These are phyloP conservation scores for Coemansia reversa DNA, from an alignment of 192 early-diverging fungal species.

Conservation along the genomic window DNA sequence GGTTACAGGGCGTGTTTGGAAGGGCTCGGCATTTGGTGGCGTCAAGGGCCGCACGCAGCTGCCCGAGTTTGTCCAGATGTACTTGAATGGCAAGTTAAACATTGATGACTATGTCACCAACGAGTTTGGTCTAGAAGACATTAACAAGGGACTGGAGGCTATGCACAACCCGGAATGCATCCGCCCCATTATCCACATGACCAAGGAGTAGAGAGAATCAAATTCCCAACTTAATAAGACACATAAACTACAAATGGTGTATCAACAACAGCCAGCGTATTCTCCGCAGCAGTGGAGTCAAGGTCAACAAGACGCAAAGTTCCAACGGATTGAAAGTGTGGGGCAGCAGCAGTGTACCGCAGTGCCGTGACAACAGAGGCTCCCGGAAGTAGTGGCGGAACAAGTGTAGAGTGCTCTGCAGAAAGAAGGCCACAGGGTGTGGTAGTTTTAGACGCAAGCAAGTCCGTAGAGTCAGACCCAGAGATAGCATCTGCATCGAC, in stretches of 20 bases:
- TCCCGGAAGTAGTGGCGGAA: conserved; percentile 40
- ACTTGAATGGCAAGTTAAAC: conserved; percentile 79
- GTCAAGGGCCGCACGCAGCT: conserved; percentile 92
- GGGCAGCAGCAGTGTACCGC: conserved; percentile 40
- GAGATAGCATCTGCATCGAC: conserved; percentile 16
- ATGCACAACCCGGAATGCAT: conserved; percentile 79
- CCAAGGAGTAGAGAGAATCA: conserved; percentile 20
- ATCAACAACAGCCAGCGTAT: conserved; percentile 28
- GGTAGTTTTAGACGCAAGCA: not conserved
- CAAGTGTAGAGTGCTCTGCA: conserved; percentile 12
- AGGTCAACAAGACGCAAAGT: conserved; percentile 28
- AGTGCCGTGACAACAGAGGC: conserved; percentile 31
- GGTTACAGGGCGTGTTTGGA: conserved; percentile 95
- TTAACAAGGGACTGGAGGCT: conserved; percentile 90
- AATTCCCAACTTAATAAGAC: conserved; percentile 4
- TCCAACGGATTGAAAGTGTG: conserved; percentile 40
- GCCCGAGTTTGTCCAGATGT: conserved; percentile 83
- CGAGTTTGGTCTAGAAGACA: conserved; percentile 73
- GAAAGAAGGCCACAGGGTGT: conserved; percentile 14
- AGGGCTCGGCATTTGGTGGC: conserved; percentile 95
- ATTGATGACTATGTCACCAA: conserved; percentile 92
- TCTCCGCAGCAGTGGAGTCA: conserved; percentile 22
- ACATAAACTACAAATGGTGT: conserved; percentile 49
- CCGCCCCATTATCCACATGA: conserved; percentile 48
- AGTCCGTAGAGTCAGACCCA: not conserved